These are phyloP conservation scores for Lepiota venenata DNA, from an alignment of 768 basidiomycete species.

Conservation along the genomic window DNA sequence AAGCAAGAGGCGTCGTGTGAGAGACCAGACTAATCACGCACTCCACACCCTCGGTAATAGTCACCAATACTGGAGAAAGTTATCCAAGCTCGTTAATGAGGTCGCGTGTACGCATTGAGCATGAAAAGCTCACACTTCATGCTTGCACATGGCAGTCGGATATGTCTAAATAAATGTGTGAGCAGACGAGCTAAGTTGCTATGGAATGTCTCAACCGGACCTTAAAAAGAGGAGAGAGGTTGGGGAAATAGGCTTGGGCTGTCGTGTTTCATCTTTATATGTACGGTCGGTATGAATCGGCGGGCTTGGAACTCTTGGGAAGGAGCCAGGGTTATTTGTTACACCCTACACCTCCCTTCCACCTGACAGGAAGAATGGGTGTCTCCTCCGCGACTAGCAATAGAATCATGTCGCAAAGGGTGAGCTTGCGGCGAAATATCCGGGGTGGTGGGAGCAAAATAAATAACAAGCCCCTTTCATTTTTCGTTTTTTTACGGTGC, in stretches of 20 bases:
- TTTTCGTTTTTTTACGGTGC: constrained; percentile 2
- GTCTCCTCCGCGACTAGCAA: constrained; percentile 2
- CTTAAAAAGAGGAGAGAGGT: not conserved
- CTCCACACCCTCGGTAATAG: constrained; percentile 48
- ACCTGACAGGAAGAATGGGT: constrained; percentile 9
- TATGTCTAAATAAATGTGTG: not conserved
- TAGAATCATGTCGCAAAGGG: constrained; percentile 7
- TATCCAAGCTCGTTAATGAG: not conserved
- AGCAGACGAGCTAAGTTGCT: not conserved
- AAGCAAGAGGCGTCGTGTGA: not conserved
- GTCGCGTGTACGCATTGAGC: not conserved
- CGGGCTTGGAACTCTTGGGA: constrained; percentile 5
- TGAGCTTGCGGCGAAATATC: constrained; percentile 1
- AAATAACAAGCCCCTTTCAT: not conserved
- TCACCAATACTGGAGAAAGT: constrained; percentile 37
- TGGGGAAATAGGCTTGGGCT: not conserved
- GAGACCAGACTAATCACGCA: constrained; percentile 20
- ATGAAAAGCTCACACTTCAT: constrained; percentile 28
- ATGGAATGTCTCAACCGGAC: not conserved
- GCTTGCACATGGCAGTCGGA: constrained; percentile 28
- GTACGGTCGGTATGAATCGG: constrained; percentile 5
- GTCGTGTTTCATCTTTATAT: constrained; percentile 7
- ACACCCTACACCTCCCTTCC: not conserved
- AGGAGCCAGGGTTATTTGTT: constrained; percentile 9
- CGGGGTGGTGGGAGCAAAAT: not conserved